Percentiles rank a stretch among this genome's conserved stretches.
These are phyloP conservation scores for Phanerochaete carnosa DNA, from an alignment of 768 basidiomycete genomes.

Conservation along the genomic window DNA sequence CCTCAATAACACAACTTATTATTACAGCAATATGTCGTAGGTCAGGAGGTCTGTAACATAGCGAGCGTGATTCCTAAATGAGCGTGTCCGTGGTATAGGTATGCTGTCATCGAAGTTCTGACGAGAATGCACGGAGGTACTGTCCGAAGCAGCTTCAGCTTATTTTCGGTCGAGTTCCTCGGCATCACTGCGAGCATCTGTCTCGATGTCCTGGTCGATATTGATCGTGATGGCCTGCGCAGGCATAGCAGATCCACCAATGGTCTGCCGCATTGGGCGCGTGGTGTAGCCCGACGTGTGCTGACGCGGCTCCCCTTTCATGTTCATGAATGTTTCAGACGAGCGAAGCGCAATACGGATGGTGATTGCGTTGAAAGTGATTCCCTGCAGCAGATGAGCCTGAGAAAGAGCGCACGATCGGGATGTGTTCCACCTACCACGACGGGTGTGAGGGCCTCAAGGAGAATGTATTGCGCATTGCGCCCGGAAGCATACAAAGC, in stretches of 20 bases:
- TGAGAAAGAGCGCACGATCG: neutral
- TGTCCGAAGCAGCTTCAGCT: neutral
- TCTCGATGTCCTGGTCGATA: slow-evolving; percentile 7
- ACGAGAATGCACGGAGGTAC: too few species aligned
- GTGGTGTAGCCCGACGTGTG: slow-evolving; percentile 11
- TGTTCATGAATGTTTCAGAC: neutral
- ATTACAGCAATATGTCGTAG: neutral
- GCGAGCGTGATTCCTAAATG: neutral
- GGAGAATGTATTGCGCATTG: slow-evolving; percentile 20
- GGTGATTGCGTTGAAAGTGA: slow-evolving; percentile 25
- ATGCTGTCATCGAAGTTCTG: neutral
- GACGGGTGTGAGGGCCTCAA: slow-evolving; percentile 13
- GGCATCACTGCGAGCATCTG: neutral
- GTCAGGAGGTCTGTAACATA: neutral
- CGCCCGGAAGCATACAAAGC: slow-evolving; percentile 12
- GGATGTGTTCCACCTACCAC: slow-evolving; percentile 2
- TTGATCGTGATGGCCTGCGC: slow-evolving; percentile 13
- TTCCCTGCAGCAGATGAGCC: slow-evolving; percentile 8
- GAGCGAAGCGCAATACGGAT: slow-evolving; percentile 19
- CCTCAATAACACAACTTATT: too few species aligned
- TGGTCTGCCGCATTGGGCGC: slow-evolving; percentile 2
- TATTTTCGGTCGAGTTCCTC: neutral
- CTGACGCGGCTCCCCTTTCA: neutral
- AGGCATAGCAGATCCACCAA: neutral
- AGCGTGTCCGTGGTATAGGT: neutral